These are phyloP conservation scores for Hippophae tibetana DNA, from an alignment of 306 rosid species.

Conservation along the genomic window DNA sequence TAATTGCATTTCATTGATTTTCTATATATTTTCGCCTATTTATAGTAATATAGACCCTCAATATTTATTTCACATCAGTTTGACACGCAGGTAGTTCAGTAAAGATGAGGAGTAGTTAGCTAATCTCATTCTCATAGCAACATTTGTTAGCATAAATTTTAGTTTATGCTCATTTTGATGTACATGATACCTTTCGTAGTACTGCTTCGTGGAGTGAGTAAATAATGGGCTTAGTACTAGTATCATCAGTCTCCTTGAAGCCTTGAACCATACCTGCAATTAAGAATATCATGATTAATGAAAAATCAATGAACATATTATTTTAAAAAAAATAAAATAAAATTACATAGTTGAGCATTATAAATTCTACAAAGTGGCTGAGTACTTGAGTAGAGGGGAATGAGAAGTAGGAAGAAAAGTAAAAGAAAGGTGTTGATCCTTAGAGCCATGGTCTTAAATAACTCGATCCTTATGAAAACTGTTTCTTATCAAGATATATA, in stretches of 20 bases:
- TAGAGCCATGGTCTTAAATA: conserved; percentile 35
- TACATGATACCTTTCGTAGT: neutral
- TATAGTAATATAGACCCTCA: no score
- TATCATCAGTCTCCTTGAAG: conserved; percentile 24
- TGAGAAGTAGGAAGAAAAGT: conserved; percentile 31
- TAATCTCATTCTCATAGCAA: no score
- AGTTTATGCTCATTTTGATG: no score
- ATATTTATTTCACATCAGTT: no score
- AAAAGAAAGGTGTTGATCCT: conserved; percentile 27
- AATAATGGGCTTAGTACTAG: conserved; percentile 21
- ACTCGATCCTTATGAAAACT: neutral
- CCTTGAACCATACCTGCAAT: conserved; percentile 42
- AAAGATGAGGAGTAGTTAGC: no score
- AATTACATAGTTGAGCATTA: neutral
- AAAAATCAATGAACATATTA: neutral
- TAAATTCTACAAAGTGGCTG: neutral
- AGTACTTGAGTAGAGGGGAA: conserved; percentile 49
- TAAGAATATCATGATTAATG: neutral
- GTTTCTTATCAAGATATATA: conserved; percentile 12
- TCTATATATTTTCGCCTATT: no score
- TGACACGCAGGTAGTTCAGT: no score
- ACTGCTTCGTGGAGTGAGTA: conserved; percentile 40
- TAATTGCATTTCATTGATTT: no score
- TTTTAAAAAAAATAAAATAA: neutral
- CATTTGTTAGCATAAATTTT: no score